Conservation (phyloP, 148 eudicot genomes). For the Rhododendron molle region DNA sequence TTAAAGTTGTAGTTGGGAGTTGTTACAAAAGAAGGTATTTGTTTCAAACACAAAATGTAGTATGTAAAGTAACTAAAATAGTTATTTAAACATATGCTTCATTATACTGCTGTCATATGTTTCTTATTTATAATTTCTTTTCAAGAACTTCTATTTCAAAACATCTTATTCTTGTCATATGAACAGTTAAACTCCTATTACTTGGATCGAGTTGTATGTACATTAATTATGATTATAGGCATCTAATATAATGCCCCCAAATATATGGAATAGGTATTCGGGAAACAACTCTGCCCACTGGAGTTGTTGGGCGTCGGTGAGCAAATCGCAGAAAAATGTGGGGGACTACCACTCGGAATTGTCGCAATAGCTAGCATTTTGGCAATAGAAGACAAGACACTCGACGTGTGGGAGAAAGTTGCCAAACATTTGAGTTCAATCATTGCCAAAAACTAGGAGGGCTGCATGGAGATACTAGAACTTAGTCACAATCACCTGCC, state of each 20-base stretch:
- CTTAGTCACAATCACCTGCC: too few species aligned
- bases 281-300: conserved; percentile 23
- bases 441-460: background rate
- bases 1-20: too few species aligned
- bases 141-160: background rate
- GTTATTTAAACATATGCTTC: background rate
- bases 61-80: too few species aligned
- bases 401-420: conserved; percentile 17
- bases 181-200: background rate
- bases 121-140: too few species aligned
- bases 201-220: background rate
- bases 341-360: conserved; percentile 39
- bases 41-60: too few species aligned
- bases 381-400: background rate
- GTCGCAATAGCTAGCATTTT: conserved; percentile 29
- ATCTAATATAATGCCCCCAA: too few species aligned
- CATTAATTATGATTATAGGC: too few species aligned
- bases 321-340: conserved; percentile 23
- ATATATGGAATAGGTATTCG: background rate
- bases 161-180: conserved; percentile 3
- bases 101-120: background rate
- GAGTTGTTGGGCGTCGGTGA: conserved; percentile 21
- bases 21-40: too few species aligned
- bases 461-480: too few species aligned
- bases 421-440: conserved; percentile 18